A percentile compares a stretch with the other conserved stretches of the same genome.
phyloP scores from a whole-genome alignment of 177 flowering plant species.

The Tripterygium wilfordii region DNA sequence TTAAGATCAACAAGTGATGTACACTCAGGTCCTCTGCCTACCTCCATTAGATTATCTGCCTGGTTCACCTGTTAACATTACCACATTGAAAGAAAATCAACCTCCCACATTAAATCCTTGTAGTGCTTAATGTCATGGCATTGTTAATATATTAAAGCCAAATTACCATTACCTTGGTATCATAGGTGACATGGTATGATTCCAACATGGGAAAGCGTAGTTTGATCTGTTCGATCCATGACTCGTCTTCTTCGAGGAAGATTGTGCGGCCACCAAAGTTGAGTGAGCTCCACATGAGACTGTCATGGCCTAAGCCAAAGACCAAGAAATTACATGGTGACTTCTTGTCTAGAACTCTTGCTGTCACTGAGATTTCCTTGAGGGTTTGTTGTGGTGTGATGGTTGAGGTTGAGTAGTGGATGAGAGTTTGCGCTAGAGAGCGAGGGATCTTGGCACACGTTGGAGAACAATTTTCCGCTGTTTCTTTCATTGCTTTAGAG shows the following conservation, averaged over 20 bases:
- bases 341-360: constrained; percentile 32
- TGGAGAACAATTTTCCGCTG: constrained; percentile 8
- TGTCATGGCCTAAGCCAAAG: constrained; percentile 69
- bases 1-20: constrained; percentile 29
- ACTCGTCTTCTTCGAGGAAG: constrained; percentile 59
- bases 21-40: constrained; percentile 40
- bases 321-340: constrained; percentile 70
- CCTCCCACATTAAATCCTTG: too few species aligned
- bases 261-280: constrained; percentile 59
- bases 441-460: constrained; percentile 45
- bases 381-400: constrained; percentile 67
- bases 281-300: constrained; percentile 62
- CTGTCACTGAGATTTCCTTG: constrained; percentile 45
- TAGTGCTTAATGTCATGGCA: too few species aligned
- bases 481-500: background rate
- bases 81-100: too few species aligned
- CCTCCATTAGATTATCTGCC: constrained; percentile 40
- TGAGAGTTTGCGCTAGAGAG: constrained; percentile 34
- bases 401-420: constrained; percentile 60
- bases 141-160: too few species aligned
- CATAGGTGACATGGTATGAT: constrained; percentile 45
- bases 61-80: too few species aligned
- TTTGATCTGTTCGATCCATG: constrained; percentile 49
- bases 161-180: constrained; percentile 37
- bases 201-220: constrained; percentile 39